These are phyloP conservation scores for Sequoiadendron giganteum DNA, from an alignment of 75 land plant species.

Conservation along the genomic window DNA sequence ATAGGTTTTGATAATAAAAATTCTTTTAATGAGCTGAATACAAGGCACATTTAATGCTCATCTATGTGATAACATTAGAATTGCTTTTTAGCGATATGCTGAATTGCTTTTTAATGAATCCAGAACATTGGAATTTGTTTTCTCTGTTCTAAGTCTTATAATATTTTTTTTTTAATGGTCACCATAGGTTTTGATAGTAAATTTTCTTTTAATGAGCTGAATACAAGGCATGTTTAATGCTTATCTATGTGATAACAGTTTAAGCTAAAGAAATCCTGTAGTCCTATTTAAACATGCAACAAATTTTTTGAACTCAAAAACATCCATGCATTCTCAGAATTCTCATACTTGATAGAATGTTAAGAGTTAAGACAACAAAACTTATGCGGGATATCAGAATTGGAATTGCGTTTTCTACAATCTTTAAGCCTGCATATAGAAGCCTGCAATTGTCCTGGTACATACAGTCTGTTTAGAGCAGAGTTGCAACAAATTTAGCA, in stretches of 20 bases:
- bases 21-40: not conserved
- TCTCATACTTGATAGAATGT: not conserved
- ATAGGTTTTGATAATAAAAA: not conserved
- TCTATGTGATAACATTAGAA: not conserved
- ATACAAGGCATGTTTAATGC: not conserved
- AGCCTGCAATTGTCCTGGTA: not conserved
- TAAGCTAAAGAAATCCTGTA: not conserved
- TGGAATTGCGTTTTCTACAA: not conserved
- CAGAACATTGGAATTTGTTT: not conserved
- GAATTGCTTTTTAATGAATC: not conserved
- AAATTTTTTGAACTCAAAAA: not conserved
- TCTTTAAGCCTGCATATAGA: not conserved
- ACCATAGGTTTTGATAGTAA: not conserved
- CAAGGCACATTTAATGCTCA: not conserved
- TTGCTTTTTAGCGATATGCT: not conserved
- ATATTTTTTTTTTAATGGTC: not conserved
- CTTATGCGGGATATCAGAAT: not conserved
- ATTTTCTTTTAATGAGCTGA: not conserved
- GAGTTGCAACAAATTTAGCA: not conserved
- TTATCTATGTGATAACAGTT: not conserved
- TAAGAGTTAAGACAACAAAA: not conserved
- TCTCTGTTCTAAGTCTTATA: not conserved
- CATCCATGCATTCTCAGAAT: not conserved
- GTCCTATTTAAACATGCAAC: not conserved
- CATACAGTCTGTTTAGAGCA: not conserved